phyloP scores from a whole-genome alignment of 345 rosid species.

The Eucalyptus sp. region DNA sequence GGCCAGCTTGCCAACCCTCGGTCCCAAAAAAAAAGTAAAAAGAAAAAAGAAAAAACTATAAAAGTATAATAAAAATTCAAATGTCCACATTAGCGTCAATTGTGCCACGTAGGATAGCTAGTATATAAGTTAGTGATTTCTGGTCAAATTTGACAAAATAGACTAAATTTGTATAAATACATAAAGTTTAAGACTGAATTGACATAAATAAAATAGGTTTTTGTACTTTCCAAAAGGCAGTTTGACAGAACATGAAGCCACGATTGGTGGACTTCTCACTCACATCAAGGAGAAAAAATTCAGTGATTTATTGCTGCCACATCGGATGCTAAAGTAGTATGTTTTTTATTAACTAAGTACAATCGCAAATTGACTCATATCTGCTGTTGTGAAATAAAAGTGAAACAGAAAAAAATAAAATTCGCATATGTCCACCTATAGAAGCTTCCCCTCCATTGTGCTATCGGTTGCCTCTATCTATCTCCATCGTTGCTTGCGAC shows the following conservation, averaged over 20 bases:
- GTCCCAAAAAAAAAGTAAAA: fast-evolving
- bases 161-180: too few species aligned
- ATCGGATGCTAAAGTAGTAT: not conserved
- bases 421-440: not conserved
- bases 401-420: not conserved
- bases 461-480: not conserved
- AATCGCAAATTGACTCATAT: too few species aligned
- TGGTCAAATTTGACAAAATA: too few species aligned
- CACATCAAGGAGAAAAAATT: conserved; percentile 3
- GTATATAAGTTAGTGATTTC: not conserved
- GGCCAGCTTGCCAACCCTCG: fast-evolving
- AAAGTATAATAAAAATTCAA: too few species aligned
- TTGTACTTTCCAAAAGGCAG: not conserved
- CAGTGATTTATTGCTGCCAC: not conserved
- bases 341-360: not conserved
- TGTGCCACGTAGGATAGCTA: fast-evolving
- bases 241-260: conserved; percentile 29
- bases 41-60: too few species aligned
- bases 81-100: fast-evolving
- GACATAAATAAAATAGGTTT: fast-evolving
- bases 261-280: conserved; percentile 39
- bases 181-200: fast-evolving
- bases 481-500: not conserved
- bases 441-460: not conserved
- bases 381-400: not conserved